phyloP scores from a whole-genome alignment of 2,329 filamentous ascomycete species.

The Cadophora sp. region DNA sequence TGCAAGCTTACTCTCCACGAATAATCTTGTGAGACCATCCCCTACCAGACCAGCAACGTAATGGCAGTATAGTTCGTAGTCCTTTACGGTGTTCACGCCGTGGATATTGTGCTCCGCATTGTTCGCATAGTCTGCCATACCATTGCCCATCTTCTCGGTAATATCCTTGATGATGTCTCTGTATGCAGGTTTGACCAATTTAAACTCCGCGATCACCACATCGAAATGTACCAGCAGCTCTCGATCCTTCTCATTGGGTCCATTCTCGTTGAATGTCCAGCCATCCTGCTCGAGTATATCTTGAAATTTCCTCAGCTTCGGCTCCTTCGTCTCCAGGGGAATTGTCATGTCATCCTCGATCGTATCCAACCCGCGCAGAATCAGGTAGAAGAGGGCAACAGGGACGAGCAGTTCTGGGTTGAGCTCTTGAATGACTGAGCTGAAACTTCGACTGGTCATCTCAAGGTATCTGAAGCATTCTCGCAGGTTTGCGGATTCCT shows the following conservation, averaged over 20 bases:
- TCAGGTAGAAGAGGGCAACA: conserved; percentile 89
- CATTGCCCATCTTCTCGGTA: conserved; percentile 92
- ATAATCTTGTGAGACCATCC: conserved; percentile 88
- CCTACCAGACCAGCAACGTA: conserved; percentile 99
- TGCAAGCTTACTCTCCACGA: conserved; percentile 85
- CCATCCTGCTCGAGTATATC: conserved; percentile 80
- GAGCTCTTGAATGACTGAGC: conserved; percentile 91
- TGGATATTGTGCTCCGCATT: conserved; percentile 82
- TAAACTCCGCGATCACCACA: conserved; percentile 83
- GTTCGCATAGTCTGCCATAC: conserved; percentile 94
- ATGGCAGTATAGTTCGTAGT: conserved; percentile 97
- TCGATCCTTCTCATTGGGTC: conserved; percentile 91
- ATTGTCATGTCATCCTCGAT: conserved; percentile 99
- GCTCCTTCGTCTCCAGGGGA: conserved; percentile 80
- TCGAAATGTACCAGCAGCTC: conserved; percentile 94
- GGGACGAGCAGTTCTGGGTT: conserved; percentile 93
- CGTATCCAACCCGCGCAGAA: conserved; percentile 92
- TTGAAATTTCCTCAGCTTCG: conserved; percentile 83
- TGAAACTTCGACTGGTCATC: conserved; percentile 90
- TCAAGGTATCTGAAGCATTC: conserved; percentile 88
- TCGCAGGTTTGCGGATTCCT: conserved; percentile 76
- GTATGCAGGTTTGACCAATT: conserved; percentile 86
- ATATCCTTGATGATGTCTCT: conserved; percentile 90
- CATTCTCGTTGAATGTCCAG: conserved; percentile 88
- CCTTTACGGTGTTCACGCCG: conserved; percentile 81